Conservation (phyloP, 2,329 filamentous ascomycete genomes). For the Mycosphaerella sp. region DNA sequence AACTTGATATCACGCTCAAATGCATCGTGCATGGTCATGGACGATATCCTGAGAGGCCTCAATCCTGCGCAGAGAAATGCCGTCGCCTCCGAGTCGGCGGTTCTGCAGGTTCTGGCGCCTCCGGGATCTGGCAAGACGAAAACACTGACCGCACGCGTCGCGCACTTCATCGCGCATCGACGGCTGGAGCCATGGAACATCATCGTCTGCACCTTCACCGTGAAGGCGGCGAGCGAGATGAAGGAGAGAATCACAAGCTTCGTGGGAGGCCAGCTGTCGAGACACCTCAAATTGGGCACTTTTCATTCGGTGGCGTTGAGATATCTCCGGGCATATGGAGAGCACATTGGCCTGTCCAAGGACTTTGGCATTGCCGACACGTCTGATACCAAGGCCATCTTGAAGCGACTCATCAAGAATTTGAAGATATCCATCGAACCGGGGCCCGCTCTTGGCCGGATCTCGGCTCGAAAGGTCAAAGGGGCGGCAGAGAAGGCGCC, state of each 20-base stretch:
- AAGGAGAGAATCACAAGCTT: conserved; percentile 73
- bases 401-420: conserved; percentile 78
- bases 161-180: conserved; percentile 70
- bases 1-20: not conserved
- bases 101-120: conserved; percentile 57
- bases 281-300: conserved; percentile 76
- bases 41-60: conserved; percentile 53
- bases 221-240: conserved; percentile 93
- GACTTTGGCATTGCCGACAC: conserved; percentile 90
- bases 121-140: conserved; percentile 84
- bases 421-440: conserved; percentile 62
- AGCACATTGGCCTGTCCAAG: conserved; percentile 70
- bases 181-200: conserved; percentile 76
- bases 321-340: conserved; percentile 77
- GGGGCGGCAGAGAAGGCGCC: conserved; percentile 42
- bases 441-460: conserved; percentile 63
- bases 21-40: conserved; percentile 36
- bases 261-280: conserved; percentile 71
- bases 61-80: conserved; percentile 59
- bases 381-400: conserved; percentile 68
- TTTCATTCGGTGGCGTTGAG: conserved; percentile 89
- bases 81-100: conserved; percentile 55
- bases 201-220: conserved; percentile 93
- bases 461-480: conserved; percentile 58
- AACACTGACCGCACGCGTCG: conserved; percentile 85